phyloP scores from a whole-genome alignment of 169 alveolate genomes.

The Plasmodium ovale region DNA sequence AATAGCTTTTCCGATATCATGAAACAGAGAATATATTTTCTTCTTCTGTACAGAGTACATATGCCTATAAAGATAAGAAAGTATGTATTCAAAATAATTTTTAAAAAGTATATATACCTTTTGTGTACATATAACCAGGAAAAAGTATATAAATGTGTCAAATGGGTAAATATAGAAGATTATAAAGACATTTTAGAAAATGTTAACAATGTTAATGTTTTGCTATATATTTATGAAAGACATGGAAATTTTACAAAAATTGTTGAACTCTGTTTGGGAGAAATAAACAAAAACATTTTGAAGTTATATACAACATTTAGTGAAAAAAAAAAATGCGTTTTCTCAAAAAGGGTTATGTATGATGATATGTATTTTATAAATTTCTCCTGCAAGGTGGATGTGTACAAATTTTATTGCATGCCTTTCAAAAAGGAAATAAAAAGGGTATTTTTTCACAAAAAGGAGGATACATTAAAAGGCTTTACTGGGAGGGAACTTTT shows the following conservation, averaged over 20 bases:
- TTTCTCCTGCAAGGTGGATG: conserved; percentile 10
- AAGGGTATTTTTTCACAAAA: neutral
- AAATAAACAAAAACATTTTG: conserved; percentile 21
- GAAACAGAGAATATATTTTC: conserved; percentile 11
- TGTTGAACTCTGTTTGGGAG: conserved; percentile 17
- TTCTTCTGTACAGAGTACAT: conserved; percentile 6
- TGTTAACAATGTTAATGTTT: conserved; percentile 10
- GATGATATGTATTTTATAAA: conserved; percentile 30
- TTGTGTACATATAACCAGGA: conserved; percentile 17
- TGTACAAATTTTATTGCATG: conserved; percentile 16
- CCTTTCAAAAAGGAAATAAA: conserved; percentile 29
- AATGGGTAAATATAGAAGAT: neutral
- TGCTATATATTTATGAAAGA: conserved; percentile 19
- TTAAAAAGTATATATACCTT: conserved; percentile 3
- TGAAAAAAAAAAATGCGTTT: neutral
- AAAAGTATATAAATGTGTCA: conserved; percentile 39
- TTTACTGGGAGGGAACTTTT: neutral
- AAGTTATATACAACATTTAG: neutral
- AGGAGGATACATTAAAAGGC: neutral
- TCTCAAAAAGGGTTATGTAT: conserved; percentile 12
- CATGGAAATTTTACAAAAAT: conserved; percentile 24
- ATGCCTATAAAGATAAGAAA: conserved; percentile 20
- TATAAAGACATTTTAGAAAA: conserved; percentile 6
- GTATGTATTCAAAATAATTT: conserved; percentile 7
- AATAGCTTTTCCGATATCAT: conserved; percentile 7